A percentile compares a stretch with the other conserved stretches of the same genome.
Conservation (phyloP, 1,284 basidiomycete species). For the Coniferiporia sulphurascens region DNA sequence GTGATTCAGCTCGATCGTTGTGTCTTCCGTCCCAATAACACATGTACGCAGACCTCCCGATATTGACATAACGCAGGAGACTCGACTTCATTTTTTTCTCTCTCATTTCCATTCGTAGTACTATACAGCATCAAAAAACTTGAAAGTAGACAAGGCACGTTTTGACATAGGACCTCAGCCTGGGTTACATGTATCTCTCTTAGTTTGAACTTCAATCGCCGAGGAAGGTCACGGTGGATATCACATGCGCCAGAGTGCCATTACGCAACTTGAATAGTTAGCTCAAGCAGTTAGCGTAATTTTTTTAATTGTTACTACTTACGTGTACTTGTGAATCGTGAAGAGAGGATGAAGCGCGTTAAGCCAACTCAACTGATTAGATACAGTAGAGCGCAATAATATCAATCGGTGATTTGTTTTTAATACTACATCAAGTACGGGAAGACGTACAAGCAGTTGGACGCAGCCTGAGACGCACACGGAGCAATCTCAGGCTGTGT, state of each 20-base stretch:
- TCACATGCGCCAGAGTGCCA: constrained; percentile 42
- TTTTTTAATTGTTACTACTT: too few relatives aligned
- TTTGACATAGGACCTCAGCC: too few relatives aligned
- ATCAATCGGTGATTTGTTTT: neutral
- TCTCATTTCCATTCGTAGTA: neutral
- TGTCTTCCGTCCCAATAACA: neutral
- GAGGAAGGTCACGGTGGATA: constrained; percentile 39
- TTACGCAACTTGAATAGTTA: neutral
- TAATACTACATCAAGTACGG: neutral
- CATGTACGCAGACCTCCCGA: too few relatives aligned
- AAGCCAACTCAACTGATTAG: constrained; percentile 45
- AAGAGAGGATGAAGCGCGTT: constrained; percentile 53
- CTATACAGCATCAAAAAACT: neutral
- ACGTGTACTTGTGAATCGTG: constrained; percentile 41
- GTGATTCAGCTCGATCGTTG: neutral
- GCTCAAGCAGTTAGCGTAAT: neutral
- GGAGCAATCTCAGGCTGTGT: constrained; percentile 50
- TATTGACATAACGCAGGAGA: too few relatives aligned
- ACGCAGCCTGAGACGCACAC: constrained; percentile 59
- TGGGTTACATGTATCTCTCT: neutral
- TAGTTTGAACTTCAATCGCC: constrained; percentile 21
- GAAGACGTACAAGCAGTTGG: constrained; percentile 54
- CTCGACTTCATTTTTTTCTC: too few relatives aligned
- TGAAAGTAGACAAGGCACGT: neutral
- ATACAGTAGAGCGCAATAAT: too few relatives aligned